Evolutionary conservation across 208 protist species (phyloP), one percentile per base, ranked within the genome.

Genomic region (Leishmania major): DNA sequence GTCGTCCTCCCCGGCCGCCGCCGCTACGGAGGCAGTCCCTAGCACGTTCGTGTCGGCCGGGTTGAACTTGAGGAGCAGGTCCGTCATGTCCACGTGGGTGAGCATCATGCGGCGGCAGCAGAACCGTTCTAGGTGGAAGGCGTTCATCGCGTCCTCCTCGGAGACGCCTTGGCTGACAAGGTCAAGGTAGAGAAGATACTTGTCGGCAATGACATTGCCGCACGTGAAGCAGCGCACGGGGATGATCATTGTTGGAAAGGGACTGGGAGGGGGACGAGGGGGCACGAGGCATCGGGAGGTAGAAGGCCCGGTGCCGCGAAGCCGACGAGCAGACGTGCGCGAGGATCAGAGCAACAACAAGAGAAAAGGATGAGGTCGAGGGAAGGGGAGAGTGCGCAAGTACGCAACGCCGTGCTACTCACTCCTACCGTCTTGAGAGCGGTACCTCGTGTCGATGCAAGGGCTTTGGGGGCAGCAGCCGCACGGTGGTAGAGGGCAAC

Each of bases 201-300:
- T 99, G 91, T 99, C 99, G 60, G 99, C 99, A 79, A 99, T 97
- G 15, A 99, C 97, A 81, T 99, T 99, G 74, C 99, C 99, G 86
- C 99, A 99, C 40, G 99, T 99, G 89, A 99, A 99, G 90, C 99
- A 99, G 66, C 99, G 97, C n/a, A 99, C 97, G 43, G 99, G 99
- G 80, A 99, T 99, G 84, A 99, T 99, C 99, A 99, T 99, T 99
- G 62, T 13, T 43, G 37, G 31, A 13, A 47, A 78, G 43, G 59
- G 37, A 79, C n/a, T 45, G n/a, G 75, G 43, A 64, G 67, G 83
- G 11, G 37, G 43, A 19, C 8, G 66, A n/a, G 62, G 15, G 15
- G 25, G 31, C 1, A 37, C n/a, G 2, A 19, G 10, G 31, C 15
- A 6, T 40, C 43, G n/a, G 0, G 31, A 69, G 17, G 10, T 51